Base-by-base conservation (phyloP, 352 stramenopile genomes). In the Phytophthora gonapodyides region DNA sequence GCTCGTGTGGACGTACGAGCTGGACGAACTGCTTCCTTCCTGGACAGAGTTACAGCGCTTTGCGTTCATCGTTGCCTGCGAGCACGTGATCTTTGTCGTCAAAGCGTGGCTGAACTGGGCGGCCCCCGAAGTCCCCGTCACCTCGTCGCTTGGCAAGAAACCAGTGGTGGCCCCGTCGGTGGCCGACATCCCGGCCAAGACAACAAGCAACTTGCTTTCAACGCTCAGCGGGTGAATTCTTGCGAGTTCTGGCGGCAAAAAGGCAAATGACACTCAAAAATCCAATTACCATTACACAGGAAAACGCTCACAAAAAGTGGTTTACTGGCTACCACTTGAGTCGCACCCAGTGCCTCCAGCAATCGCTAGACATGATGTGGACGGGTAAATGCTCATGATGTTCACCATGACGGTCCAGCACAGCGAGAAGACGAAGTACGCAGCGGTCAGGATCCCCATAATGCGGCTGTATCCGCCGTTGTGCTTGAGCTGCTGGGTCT, bases 1-100 rank as follows among this genome's bases (percentile, higher is more conserved):
- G 21, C 76, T 98, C n/a, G 91, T 98, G 58, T 95, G 79, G 67
- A 86, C 76, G 3, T 90, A 84, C 54, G 76, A 90, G 44, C 66
- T 90, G 2, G 50, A 78, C 12, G 64, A 78, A 13, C 49, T 90
- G 17, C 55, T 87, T 8, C 78, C 81, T 19, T 57, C 64, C 6
- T 85, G 78, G 75, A 80, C 78, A 9, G 76, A 86, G 7, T 64
- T 90, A 2, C 64, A 88, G 21, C 77, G 75, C 10, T 84, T 86
- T 67, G 84, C 83, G 58, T 69, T 90, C 37, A 73, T 90, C 50
- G 61, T 90, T 37, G 78, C 80, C 5, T 84, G 74, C 31, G 79
- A 88, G 52, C 79, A 88, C 51, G 49, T 81, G 27, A 71, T 88
- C 33, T 84, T 88, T 62, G 49, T 76, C n/a, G 67, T 83, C 41